Evolutionary conservation across 1,284 basidiomycete genomes (phyloP), one percentile per base, ranked within the genome.

Genomic region (Melampsora abietis-canadensis): DNA sequence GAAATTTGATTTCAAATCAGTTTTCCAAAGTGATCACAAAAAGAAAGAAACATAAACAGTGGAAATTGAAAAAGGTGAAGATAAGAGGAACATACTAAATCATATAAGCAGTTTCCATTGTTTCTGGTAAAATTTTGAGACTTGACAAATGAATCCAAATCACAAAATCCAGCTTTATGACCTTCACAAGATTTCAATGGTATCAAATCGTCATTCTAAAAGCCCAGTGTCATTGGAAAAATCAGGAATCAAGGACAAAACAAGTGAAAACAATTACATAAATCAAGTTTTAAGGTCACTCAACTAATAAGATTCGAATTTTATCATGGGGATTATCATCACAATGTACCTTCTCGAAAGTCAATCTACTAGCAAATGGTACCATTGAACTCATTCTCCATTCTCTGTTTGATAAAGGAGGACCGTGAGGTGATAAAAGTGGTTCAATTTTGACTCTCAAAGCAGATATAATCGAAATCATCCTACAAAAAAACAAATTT

Each of bases 331-430:
- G 30, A 27, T 30, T 8, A n/a, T 63, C 27, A n/a, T 48, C 68
- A 69, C 68, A 69, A 24, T 8, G 17, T 4, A 69, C 34, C 59
- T 69, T 69, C 27, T 69, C 68, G 15, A 31, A 34, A 7, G 68
- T 69, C 37, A 69, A 31, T 48, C 68, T 57, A 31, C 68, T 62
- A 14, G n/a, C 37, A 59, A 69, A 69, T 37, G 68, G 68, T 21
- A 69, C 61, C 60, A 57, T 61, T 46, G 47, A 27, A 34, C 68
- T 69, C 10, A 62, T 60, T 27, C 61, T 40, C 68, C 68, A 69
- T 19, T 12, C 47, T 47, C 47, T 40, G 14, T 61, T 6, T 14
- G 68, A 24, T 46, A 31, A 17, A n/a, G 68, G 57, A 10, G 68
- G 68, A n/a, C 54, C 68, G 21, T 24, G 5, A 47, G 14, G 54